phyloP scores from a whole-genome alignment of 1,139 yeast species.

The Arxiozyma slooffiae region DNA sequence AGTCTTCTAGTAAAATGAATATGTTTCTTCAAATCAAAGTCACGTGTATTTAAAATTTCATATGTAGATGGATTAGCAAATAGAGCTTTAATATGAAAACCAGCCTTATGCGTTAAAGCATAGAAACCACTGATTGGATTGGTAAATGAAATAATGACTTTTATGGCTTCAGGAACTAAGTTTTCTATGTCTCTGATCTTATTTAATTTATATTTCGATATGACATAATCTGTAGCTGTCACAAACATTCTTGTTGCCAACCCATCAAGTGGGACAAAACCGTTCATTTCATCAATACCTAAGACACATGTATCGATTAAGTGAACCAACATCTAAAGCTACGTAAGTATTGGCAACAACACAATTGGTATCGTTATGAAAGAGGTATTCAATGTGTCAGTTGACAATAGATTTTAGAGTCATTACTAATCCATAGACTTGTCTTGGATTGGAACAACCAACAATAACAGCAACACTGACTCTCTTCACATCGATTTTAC shows the following conservation, averaged over 20 bases:
- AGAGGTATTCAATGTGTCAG: slow-evolving; percentile 97
- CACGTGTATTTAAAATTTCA: slow-evolving; percentile 89
- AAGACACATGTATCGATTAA: slow-evolving; percentile 90
- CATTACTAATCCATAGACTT: slow-evolving; percentile 91
- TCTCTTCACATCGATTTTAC: slow-evolving; percentile 95
- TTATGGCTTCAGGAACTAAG: slow-evolving; percentile 94
- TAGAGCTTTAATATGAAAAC: slow-evolving; percentile 97
- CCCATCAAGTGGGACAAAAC: slow-evolving; percentile 95
- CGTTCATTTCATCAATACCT: slow-evolving; percentile 98
- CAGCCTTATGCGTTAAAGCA: slow-evolving; percentile 99
- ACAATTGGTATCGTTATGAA: slow-evolving; percentile 98
- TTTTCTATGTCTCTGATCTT: slow-evolving; percentile 92
- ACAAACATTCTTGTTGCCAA: slow-evolving; percentile 99
- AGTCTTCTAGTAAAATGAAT: slow-evolving; percentile 95
- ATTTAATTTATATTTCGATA: slow-evolving; percentile 90
- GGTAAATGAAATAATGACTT: slow-evolving; percentile 93
- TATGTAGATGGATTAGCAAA: slow-evolving; percentile 96
- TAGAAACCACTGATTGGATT: slow-evolving; percentile 98
- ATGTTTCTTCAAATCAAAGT: slow-evolving; percentile 89
- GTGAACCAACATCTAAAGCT: slow-evolving; percentile 94
- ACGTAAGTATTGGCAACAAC: slow-evolving; percentile 98
- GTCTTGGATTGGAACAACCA: slow-evolving; percentile 98
- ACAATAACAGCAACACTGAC: slow-evolving; percentile 99
- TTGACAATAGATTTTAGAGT: slow-evolving; percentile 87
- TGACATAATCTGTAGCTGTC: slow-evolving; percentile 92